Evolutionary conservation across 441 rosid genomes (phyloP), one percentile per base, ranked within the genome.

Genomic region (Isatis lusitanica): DNA sequence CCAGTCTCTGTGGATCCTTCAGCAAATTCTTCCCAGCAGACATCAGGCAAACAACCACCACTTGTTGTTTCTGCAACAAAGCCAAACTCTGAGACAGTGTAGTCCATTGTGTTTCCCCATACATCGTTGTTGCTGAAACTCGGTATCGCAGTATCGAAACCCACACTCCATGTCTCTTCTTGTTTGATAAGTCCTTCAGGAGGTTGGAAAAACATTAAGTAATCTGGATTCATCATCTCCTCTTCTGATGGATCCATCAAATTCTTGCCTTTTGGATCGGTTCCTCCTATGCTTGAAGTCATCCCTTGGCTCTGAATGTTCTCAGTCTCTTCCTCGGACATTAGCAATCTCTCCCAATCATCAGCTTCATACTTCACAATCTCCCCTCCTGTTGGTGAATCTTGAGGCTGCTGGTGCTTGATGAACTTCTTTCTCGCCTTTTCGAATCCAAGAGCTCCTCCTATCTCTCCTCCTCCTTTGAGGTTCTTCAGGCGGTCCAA

Each of bases 131-230:
- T 76, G 83, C 79, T 75, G 64, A 83, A 76, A 83, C 77, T 52
- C 30, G 81, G 85, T 31, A 84, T 80, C 69, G 74, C 51, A 63
- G 76, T 63, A 33, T 86, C 90, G 17, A 88, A 86, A 50, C 81
- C 88, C 83, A 84, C 70, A 75, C 78, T 81, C 97, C 97, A 84
- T 51, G 75, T 62, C 66, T 93, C 94, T 71, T 84, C 94, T 63
- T 83, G 85, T 58, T 80, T 80, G 46, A 77, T 68, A 16, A 88
- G 50, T 43, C 79, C 85, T 43, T 81, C 84, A 38, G 81, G 65
- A 59, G 83, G 79, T 44, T 90, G 73, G 73, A 79, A 71, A 55
- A 87, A 60, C 75, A 81, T 58, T 18, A 79, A 82, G 66, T 83
- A 79, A 50, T 85, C 86, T 8, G 82, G 83, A 68, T 63, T 63